These are phyloP conservation scores for Selaginella tamariscina DNA, from an alignment of 75 land plant genomes.

Conservation along the genomic window DNA sequence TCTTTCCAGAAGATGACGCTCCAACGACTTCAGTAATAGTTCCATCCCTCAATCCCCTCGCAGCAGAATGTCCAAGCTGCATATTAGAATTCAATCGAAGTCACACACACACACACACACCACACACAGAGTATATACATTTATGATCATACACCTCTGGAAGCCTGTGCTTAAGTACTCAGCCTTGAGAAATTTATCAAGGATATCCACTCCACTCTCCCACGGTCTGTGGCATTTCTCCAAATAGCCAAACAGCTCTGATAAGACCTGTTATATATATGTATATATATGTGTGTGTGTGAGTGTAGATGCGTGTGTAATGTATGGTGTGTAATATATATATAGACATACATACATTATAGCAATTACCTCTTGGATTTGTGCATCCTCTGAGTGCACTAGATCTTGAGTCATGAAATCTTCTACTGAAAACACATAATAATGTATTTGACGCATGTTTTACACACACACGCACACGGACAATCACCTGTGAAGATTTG, in stretches of 20 bases:
- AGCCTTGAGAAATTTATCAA: neutral
- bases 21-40: conserved; percentile 74
- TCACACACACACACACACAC: too few relatives aligned
- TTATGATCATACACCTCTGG: neutral
- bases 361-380: neutral
- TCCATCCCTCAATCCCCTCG: conserved; percentile 62
- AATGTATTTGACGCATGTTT: neutral
- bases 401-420: neutral
- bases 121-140: neutral
- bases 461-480: neutral
- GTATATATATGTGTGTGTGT: too few relatives aligned
- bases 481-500: conserved; percentile 18
- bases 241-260: neutral
- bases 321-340: too few relatives aligned
- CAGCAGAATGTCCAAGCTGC: conserved; percentile 54
- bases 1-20: conserved; percentile 82
- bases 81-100: neutral
- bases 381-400: neutral
- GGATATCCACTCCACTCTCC: neutral
- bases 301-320: too few relatives aligned
- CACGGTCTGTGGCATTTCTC: neutral
- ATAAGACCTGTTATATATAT: neutral
- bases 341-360: neutral
- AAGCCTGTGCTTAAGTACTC: neutral
- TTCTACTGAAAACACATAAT: neutral